These are phyloP conservation scores for Candida fluviatilis DNA, from an alignment of 805 yeast genomes.

Conservation along the genomic window DNA sequence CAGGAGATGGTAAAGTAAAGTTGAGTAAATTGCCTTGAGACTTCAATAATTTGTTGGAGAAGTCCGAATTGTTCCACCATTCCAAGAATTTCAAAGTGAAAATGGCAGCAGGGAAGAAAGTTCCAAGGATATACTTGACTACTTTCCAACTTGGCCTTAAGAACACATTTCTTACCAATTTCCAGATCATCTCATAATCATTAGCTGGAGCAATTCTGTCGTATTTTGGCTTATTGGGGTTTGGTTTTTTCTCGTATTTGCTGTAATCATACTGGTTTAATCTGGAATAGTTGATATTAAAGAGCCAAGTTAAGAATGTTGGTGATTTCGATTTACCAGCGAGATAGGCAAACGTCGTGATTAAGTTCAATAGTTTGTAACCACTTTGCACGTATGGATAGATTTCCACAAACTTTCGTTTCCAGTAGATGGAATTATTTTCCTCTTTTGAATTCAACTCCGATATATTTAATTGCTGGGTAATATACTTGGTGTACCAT, in stretches of 20 bases:
- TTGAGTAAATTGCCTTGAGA: constrained; percentile 44
- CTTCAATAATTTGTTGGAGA: constrained; percentile 55
- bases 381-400: constrained; percentile 59
- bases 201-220: constrained; percentile 40
- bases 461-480: constrained; percentile 37
- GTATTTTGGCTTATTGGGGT: constrained; percentile 10
- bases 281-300: constrained; percentile 64
- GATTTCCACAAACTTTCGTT: constrained; percentile 44
- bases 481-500: constrained; percentile 54
- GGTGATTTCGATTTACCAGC: constrained; percentile 66
- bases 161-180: constrained; percentile 17
- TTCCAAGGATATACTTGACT: constrained; percentile 33
- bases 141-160: constrained; percentile 29
- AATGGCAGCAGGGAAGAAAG: constrained; percentile 75
- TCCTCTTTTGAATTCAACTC: constrained; percentile 20
- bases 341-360: constrained; percentile 59
- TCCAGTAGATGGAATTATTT: constrained; percentile 22
- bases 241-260: constrained; percentile 20
- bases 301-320: constrained; percentile 53
- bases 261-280: constrained; percentile 49
- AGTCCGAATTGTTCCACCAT: constrained; percentile 86
- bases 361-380: constrained; percentile 46
- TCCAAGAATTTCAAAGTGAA: constrained; percentile 80
- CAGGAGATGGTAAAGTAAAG: constrained; percentile 46
- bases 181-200: constrained; percentile 29